Conservation (phyloP, 805 yeast genomes). For the Henningerozyma blattae region DNA sequence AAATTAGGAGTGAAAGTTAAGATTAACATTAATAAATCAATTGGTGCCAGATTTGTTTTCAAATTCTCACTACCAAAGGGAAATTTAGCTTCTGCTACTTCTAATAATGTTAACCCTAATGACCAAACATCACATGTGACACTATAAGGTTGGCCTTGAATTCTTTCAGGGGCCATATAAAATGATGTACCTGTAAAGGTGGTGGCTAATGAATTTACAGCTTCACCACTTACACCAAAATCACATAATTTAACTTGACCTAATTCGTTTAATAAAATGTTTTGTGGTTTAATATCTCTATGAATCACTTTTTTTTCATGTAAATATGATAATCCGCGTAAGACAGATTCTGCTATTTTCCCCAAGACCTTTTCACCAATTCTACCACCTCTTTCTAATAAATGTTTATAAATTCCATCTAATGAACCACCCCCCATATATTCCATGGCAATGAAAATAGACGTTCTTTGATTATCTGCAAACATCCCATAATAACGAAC, state of each 20-base stretch:
- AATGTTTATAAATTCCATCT: slow-evolving; percentile 80
- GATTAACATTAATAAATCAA: slow-evolving; percentile 72
- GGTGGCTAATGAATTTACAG: slow-evolving; percentile 87
- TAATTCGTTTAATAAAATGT: slow-evolving; percentile 57
- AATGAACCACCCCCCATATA: slow-evolving; percentile 89
- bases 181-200: slow-evolving; percentile 96
- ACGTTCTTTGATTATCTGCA: slow-evolving; percentile 58
- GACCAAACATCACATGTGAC: slow-evolving; percentile 98
- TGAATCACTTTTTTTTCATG: slow-evolving; percentile 85
- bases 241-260: slow-evolving; percentile 93
- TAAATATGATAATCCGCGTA: slow-evolving; percentile 74
- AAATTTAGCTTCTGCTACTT: slow-evolving; percentile 85
- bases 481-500: slow-evolving; percentile 92
- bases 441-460: slow-evolving; percentile 93
- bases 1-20: slow-evolving; percentile 73
- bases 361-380: slow-evolving; percentile 91
- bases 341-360: slow-evolving; percentile 75
- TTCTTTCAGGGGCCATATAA: slow-evolving; percentile 98
- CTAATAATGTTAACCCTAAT: slow-evolving; percentile 78
- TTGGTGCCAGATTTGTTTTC: slow-evolving; percentile 55
- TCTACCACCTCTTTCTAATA: slow-evolving; percentile 64
- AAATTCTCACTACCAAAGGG: slow-evolving; percentile 49
- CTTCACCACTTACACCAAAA: slow-evolving; percentile 96
- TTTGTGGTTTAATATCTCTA: slow-evolving; percentile 93
- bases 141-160: slow-evolving; percentile 89